Conservation (phyloP, 139 green algal genomes). For the Ettlia oleoabundans region DNA sequence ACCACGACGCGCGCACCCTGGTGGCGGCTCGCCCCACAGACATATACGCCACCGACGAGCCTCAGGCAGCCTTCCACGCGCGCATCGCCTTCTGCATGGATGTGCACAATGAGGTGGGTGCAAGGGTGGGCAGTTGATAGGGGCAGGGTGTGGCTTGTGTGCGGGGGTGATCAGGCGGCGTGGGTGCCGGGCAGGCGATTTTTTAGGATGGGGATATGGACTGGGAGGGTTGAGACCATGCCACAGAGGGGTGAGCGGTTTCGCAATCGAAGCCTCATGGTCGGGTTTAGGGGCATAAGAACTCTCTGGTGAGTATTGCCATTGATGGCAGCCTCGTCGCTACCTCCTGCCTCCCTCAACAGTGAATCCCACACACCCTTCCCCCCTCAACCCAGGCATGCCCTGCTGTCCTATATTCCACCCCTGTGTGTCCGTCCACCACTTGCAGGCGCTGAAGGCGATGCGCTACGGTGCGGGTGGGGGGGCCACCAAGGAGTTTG, state of each 20-base stretch:
- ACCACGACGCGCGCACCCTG: conserved; percentile 83
- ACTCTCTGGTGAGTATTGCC: no score
- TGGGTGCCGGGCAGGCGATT: no score
- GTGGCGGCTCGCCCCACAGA: conserved; percentile 72
- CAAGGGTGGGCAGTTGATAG: not conserved
- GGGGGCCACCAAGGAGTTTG: conserved; percentile 59
- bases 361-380: no score
- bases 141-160: not conserved
- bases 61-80: conserved; percentile 89
- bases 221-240: no score
- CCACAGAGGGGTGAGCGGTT: no score
- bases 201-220: no score
- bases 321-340: no score
- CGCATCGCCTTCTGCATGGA: conserved; percentile 97
- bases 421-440: not conserved
- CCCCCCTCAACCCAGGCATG: no score
- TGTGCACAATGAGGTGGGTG: conserved; percentile 93
- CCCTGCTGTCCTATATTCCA: not conserved
- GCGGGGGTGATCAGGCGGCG: not conserved
- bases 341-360: no score
- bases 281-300: no score
- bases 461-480: conserved; percentile 61
- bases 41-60: conserved; percentile 77
- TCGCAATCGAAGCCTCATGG: no score
- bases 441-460: conserved; percentile 58